phyloP scores from a whole-genome alignment of 164 flowering plant species.

The Vitis amurensis region DNA sequence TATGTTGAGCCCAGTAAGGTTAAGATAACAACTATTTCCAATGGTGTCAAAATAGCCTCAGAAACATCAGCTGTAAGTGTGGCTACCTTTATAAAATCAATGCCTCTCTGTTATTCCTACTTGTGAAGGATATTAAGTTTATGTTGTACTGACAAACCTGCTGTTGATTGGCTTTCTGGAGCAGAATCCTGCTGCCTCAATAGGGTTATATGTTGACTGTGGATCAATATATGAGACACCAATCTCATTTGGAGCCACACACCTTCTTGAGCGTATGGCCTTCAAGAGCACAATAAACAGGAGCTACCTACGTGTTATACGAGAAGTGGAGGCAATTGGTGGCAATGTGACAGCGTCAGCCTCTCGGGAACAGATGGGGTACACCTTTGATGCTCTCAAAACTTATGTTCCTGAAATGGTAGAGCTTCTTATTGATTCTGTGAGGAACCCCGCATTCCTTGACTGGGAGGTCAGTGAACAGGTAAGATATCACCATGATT shows the following conservation, averaged over 20 bases:
- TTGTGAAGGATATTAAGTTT: background rate
- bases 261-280: slow-evolving; percentile 88
- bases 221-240: slow-evolving; percentile 87
- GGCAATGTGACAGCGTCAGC: slow-evolving; percentile 64
- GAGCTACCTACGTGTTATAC: slow-evolving; percentile 77
- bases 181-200: slow-evolving; percentile 79
- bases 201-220: slow-evolving; percentile 75
- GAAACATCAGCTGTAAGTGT: slow-evolving; percentile 66
- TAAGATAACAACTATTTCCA: slow-evolving; percentile 76
- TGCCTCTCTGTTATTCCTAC: background rate
- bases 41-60: slow-evolving; percentile 87
- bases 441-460: slow-evolving; percentile 82
- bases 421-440: slow-evolving; percentile 80
- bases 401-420: slow-evolving; percentile 87
- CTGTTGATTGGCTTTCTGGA: slow-evolving; percentile 11
- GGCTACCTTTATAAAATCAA: background rate
- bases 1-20: slow-evolving; percentile 73
- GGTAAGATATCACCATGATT: slow-evolving; percentile 34
- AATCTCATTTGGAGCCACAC: slow-evolving; percentile 58
- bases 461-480: slow-evolving; percentile 96
- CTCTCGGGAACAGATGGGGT: slow-evolving; percentile 89
- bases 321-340: slow-evolving; percentile 96
- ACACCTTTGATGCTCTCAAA: slow-evolving; percentile 81
- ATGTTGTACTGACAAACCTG: background rate
- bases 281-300: slow-evolving; percentile 78